phyloP scores from a whole-genome alignment of 164 flowering plant genomes.

The Macadamia integrifolia region DNA sequence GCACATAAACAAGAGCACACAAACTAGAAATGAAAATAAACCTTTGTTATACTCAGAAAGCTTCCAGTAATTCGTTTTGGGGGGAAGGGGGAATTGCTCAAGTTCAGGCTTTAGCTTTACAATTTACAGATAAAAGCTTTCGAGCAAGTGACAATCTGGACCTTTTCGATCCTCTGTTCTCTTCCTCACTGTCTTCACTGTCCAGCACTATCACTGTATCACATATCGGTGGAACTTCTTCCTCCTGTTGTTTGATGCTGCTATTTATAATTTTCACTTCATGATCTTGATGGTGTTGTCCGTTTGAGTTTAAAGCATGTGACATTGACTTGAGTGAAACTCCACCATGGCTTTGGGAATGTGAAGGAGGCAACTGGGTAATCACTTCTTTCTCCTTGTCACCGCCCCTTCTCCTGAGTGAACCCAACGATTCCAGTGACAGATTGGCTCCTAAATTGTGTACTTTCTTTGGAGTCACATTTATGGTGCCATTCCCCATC shows the following conservation, averaged over 20 bases:
- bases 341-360: not conserved
- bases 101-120: conserved; percentile 21
- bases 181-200: conserved; percentile 84
- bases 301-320: not conserved
- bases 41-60: too few relatives aligned
- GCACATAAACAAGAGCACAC: too few relatives aligned
- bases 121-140: conserved; percentile 28
- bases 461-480: not conserved
- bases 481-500: not conserved
- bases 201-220: conserved; percentile 57
- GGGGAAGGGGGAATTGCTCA: not conserved
- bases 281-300: conserved; percentile 4
- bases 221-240: conserved; percentile 16
- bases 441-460: conserved; percentile 8
- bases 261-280: not conserved
- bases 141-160: conserved; percentile 31
- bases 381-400: conserved; percentile 12
- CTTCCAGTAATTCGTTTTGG: not conserved
- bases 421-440: conserved; percentile 9
- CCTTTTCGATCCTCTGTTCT: conserved; percentile 22
- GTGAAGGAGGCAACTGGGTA: not conserved
- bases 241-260: conserved; percentile 7
- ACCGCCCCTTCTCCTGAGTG: not conserved
- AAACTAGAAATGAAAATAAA: too few relatives aligned
- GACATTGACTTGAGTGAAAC: conserved; percentile 1